A percentile compares a stretch with the other conserved stretches of the same genome.
Conservation (phyloP, 2,329 filamentous ascomycete genomes). For the Leptodontidium sp. region DNA sequence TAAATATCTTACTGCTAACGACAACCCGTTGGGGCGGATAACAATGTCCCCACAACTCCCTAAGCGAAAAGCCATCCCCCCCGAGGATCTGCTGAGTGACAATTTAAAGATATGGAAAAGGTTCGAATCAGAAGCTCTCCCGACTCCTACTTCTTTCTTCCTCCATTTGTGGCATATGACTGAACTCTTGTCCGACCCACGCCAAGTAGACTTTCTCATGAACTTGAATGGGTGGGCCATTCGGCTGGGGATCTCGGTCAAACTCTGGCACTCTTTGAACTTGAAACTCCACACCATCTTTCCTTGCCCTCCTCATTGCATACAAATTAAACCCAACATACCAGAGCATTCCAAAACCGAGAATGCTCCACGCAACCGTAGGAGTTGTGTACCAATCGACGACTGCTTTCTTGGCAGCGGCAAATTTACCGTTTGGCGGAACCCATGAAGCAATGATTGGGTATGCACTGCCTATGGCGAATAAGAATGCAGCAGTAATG, state of each 20-base stretch:
- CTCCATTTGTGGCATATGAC: slow-evolving; percentile 15
- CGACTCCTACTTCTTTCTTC: slow-evolving; percentile 1
- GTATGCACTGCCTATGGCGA: background rate
- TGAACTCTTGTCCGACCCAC: slow-evolving; percentile 27
- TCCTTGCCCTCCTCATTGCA: slow-evolving; percentile 18
- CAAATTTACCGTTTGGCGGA: slow-evolving; percentile 1
- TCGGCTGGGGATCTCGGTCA: slow-evolving; percentile 24
- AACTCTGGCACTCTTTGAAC: slow-evolving; percentile 26
- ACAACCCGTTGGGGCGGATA: no score
- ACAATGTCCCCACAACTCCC: no score
- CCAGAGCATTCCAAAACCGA: slow-evolving; percentile 23
- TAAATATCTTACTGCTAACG: no score
- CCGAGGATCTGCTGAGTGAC: no score
- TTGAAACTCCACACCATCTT: slow-evolving; percentile 29
- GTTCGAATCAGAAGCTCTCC: background rate
- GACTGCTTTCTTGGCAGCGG: slow-evolving; percentile 8
- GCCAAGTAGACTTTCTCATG: slow-evolving; percentile 26
- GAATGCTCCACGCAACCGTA: slow-evolving; percentile 27
- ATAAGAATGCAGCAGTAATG: slow-evolving; percentile 6
- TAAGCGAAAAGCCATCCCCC: no score
- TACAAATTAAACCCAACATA: slow-evolving; percentile 25
- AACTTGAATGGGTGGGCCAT: slow-evolving; percentile 26
- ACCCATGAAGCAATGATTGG: slow-evolving; percentile 3
- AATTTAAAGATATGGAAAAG: no score
- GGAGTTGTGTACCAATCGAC: slow-evolving; percentile 27